Percentiles rank a stretch among this genome's conserved stretches.
phyloP scores from a whole-genome alignment of 192 early-diverging fungal genomes.

The Paraglomus brasilianum region DNA sequence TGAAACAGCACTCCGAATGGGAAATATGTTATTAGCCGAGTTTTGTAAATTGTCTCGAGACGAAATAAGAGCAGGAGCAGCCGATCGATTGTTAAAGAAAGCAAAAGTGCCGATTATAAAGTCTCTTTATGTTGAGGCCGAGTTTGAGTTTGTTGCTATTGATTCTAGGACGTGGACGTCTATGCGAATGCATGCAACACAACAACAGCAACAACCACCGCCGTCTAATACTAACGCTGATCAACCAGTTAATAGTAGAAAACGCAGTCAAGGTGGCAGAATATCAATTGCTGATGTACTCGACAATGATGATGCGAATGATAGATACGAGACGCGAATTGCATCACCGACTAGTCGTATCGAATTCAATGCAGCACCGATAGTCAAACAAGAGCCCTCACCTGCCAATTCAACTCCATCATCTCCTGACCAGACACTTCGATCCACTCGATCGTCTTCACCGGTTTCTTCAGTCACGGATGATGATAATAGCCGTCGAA shows the following conservation, averaged over 20 bases:
- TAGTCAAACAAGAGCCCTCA: conserved; percentile 33
- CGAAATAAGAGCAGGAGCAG: conserved; percentile 31
- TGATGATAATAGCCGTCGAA: conserved; percentile 17
- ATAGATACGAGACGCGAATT: conserved; percentile 23
- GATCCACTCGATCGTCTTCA: conserved; percentile 23
- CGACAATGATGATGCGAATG: conserved; percentile 28
- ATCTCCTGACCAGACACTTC: conserved; percentile 5
- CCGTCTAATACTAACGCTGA: not conserved
- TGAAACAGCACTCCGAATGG: conserved; percentile 30
- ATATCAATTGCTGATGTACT: conserved; percentile 41
- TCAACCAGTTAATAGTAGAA: conserved; percentile 3
- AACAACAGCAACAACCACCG: conserved; percentile 9
- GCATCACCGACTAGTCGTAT: not conserved
- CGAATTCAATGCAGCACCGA: not conserved
- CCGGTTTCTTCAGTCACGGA: conserved; percentile 2
- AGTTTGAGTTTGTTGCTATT: conserved; percentile 16
- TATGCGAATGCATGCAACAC: conserved; percentile 30
- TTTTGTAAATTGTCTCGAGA: conserved; percentile 32
- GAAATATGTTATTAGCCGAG: conserved; percentile 34
- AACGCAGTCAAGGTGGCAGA: conserved; percentile 19
- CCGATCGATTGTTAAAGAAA: conserved; percentile 28
- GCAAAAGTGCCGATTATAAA: conserved; percentile 11
- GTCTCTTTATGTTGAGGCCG: not conserved
- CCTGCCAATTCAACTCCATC: conserved; percentile 25
- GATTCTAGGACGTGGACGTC: not conserved